These are phyloP conservation scores for Bryoglossum gracile DNA, from an alignment of 495 filamentous ascomycete species.

Conservation along the genomic window DNA sequence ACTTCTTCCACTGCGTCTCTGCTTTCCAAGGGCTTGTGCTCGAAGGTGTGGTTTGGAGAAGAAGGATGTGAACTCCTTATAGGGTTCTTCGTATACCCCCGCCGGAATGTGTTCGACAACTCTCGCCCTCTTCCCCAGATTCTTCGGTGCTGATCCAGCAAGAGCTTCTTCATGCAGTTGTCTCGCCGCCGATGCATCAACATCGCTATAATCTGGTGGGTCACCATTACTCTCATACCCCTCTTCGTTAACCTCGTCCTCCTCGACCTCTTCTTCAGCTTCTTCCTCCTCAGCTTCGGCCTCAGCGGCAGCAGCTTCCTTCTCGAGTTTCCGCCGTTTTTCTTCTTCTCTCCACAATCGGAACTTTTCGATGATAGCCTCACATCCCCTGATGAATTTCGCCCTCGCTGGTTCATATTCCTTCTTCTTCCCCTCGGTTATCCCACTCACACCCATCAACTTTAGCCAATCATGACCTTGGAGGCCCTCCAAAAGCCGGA, in stretches of 20 bases:
- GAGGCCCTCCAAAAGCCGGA: slow-evolving; percentile 77
- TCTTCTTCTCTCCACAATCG: slow-evolving; percentile 83
- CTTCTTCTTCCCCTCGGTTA: slow-evolving; percentile 76
- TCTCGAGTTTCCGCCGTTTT: slow-evolving; percentile 65
- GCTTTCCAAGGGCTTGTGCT: slow-evolving; percentile 60
- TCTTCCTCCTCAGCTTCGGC: slow-evolving; percentile 39
- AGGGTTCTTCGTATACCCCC: slow-evolving; percentile 34
- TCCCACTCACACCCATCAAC: slow-evolving; percentile 82
- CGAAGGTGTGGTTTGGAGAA: slow-evolving; percentile 71
- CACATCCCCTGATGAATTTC: slow-evolving; percentile 74
- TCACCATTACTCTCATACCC: slow-evolving; percentile 38
- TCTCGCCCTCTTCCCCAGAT: slow-evolving; percentile 8
- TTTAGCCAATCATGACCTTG: slow-evolving; percentile 90
- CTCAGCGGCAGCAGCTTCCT: slow-evolving; percentile 46
- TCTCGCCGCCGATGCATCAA: slow-evolving; percentile 63
- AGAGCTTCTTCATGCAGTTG: slow-evolving; percentile 69
- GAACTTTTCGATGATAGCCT: slow-evolving; percentile 78
- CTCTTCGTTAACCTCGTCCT: slow-evolving; percentile 27
- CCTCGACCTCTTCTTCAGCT: slow-evolving; percentile 31
- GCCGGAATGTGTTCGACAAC: slow-evolving; percentile 13
- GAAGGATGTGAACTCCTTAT: slow-evolving; percentile 77
- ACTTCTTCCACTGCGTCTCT: slow-evolving; percentile 48
- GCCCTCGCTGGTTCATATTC: slow-evolving; percentile 78
- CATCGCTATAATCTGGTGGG: slow-evolving; percentile 57
- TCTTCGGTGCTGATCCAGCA: slow-evolving; percentile 25